Conservation (phyloP, 2,329 filamentous ascomycete genomes). For the Sporothrix protearum region DNA sequence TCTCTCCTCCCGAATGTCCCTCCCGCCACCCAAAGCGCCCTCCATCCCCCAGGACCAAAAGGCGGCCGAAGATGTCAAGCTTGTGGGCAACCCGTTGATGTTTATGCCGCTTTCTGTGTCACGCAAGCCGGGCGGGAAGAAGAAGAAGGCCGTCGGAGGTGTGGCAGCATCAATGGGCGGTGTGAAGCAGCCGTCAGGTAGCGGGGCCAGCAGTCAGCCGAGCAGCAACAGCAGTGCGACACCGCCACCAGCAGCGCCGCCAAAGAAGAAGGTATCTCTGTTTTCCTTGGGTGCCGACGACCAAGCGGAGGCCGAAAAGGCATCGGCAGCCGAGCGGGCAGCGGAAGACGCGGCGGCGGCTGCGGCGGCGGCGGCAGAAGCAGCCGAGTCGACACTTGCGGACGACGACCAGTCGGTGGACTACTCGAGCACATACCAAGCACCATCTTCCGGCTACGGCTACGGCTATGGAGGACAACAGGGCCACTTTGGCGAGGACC, state of each 20-base stretch:
- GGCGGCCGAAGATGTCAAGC: constrained; percentile 60
- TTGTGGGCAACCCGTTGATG: constrained; percentile 76
- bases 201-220: neutral
- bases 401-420: neutral
- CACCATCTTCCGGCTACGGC: neutral
- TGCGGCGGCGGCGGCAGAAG: neutral
- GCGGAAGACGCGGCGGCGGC: constrained; percentile 23
- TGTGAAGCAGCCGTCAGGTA: neutral
- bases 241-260: constrained; percentile 26
- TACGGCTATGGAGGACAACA: constrained; percentile 8
- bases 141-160: constrained; percentile 38
- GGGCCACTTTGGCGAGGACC: constrained; percentile 25
- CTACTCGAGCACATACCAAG: constrained; percentile 40
- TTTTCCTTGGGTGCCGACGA: constrained; percentile 60
- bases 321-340: constrained; percentile 26
- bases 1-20: constrained; percentile 24
- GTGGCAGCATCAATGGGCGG: neutral
- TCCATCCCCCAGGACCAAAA: constrained; percentile 55
- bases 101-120: constrained; percentile 86
- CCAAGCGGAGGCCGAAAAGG: constrained; percentile 40
- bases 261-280: constrained; percentile 59
- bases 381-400: neutral
- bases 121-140: constrained; percentile 69
- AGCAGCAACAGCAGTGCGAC: constrained; percentile 27
- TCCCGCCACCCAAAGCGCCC: constrained; percentile 46